Conservation (phyloP, 2,329 filamentous ascomycete species). For the Botrytis elliptica region DNA sequence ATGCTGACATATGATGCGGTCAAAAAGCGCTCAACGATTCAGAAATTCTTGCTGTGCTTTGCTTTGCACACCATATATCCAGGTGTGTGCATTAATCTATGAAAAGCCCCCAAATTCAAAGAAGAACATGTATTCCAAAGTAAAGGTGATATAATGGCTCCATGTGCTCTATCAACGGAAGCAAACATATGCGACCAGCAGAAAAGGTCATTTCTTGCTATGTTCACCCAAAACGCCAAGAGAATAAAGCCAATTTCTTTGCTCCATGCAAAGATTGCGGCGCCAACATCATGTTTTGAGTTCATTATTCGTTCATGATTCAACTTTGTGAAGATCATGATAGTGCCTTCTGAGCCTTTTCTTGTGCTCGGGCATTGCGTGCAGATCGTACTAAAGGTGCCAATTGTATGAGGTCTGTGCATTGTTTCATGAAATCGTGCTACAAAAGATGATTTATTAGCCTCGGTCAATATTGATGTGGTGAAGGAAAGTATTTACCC, state of each 20-base stretch:
- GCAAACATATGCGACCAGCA: slow-evolving; percentile 4
- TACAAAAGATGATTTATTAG: slow-evolving; percentile 40
- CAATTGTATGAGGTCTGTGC: slow-evolving; percentile 71
- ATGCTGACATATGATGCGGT: neutral
- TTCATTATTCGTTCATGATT: slow-evolving; percentile 20
- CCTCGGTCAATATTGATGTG: neutral
- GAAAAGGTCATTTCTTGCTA: neutral
- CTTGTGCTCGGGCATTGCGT: slow-evolving; percentile 78
- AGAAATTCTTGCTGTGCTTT: slow-evolving; percentile 9
- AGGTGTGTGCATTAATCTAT: slow-evolving; percentile 6
- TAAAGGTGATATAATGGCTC: neutral
- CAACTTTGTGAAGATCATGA: slow-evolving; percentile 23
- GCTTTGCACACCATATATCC: slow-evolving; percentile 14
- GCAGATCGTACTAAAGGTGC: slow-evolving; percentile 86
- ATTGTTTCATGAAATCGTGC: slow-evolving; percentile 79
- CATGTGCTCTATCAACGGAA: slow-evolving; percentile 7
- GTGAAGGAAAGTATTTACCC: slow-evolving; percentile 59
- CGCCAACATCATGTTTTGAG: slow-evolving; percentile 17
- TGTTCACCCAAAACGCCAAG: slow-evolving; percentile 16
- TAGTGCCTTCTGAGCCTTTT: slow-evolving; percentile 68
- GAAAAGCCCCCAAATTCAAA: neutral
- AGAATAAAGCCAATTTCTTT: slow-evolving; percentile 8
- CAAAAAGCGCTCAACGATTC: slow-evolving; percentile 7
- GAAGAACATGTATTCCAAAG: slow-evolving; percentile 3
- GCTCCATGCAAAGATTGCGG: slow-evolving; percentile 16